Evolutionary conservation across 129 eudicot genomes (phyloP), one percentile per base, ranked within the genome.

Genomic region (Chrysanthemum seticuspe): DNA sequence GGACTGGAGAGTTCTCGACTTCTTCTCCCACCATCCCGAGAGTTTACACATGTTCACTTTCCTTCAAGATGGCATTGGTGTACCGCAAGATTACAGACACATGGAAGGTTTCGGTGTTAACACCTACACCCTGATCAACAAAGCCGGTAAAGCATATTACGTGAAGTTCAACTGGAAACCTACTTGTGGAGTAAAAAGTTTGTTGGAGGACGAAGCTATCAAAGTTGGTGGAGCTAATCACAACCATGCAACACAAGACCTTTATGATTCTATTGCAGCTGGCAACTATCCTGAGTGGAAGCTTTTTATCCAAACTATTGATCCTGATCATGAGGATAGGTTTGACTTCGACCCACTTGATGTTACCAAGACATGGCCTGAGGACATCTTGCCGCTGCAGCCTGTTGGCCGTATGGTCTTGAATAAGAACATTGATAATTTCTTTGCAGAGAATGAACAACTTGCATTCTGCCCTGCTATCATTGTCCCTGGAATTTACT

Each of bases 91-190:
- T 68, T 87, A 87, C 86, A 63, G 96, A 15, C 96, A 89, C 82
- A 89, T 89, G 96, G 89, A 86, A 3, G 96, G 96, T 45, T 89
- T 87, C 0, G 92, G 96, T 55, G 96, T 89, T 25, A 83, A 89
- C 84, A 89, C 92, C 45, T 89, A 84, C 80, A 82, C 90, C 0
- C 72, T 89, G 6, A 76, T 89, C 51, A 89, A 89, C 79, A 89
- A 85, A 65, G 85, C 88, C 4, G 96, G 96, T 27, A 89, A 89
- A 76, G 88, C 80, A 45, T 80, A 83, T 53, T 89, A 86, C 50
- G 92, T 89, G 68, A 87, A 89, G 62, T 89, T 89, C 76, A 92
- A 89, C 81, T 89, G 96, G 96, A 86, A 83, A 70, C 96, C 96
- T 0, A 89, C 92, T 0, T 89, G 92, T 64, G 96, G 92, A 18